Conservation (phyloP, 106 monocot genomes). For the Dioscorea dumetorum region DNA sequence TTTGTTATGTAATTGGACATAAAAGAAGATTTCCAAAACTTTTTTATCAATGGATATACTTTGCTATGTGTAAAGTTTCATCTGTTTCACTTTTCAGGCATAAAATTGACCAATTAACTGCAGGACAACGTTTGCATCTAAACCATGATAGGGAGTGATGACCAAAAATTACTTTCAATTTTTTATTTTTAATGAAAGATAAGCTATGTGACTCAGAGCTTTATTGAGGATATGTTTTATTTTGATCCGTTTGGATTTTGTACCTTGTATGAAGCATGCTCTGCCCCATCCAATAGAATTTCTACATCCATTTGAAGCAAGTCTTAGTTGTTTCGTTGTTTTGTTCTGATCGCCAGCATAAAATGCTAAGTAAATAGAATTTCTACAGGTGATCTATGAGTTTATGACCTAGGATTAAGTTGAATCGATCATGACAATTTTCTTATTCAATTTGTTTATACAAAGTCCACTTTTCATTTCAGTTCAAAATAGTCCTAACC, state of each 20-base stretch:
- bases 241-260: background rate
- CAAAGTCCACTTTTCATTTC: no score
- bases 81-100: conserved; percentile 49
- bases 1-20: conserved; percentile 6
- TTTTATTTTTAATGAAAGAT: background rate
- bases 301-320: no score
- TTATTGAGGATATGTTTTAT: background rate
- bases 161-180: background rate
- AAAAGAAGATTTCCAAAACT: background rate
- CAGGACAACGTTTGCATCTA: conserved; percentile 84
- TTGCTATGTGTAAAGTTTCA: background rate
- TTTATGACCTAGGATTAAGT: no score
- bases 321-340: no score
- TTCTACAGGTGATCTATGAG: no score
- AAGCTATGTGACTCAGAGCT: no score
- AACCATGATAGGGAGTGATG: conserved; percentile 92
- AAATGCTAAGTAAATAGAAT: no score
- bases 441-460: no score
- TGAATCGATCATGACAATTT: no score
- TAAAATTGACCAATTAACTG: conserved; percentile 88
- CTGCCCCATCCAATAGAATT: no score
- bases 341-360: no score
- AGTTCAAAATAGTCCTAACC: no score
- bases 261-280: background rate
- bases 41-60: background rate